Conservation (phyloP, 2,329 filamentous ascomycete genomes). For the Ophiostoma tasmaniense region DNA sequence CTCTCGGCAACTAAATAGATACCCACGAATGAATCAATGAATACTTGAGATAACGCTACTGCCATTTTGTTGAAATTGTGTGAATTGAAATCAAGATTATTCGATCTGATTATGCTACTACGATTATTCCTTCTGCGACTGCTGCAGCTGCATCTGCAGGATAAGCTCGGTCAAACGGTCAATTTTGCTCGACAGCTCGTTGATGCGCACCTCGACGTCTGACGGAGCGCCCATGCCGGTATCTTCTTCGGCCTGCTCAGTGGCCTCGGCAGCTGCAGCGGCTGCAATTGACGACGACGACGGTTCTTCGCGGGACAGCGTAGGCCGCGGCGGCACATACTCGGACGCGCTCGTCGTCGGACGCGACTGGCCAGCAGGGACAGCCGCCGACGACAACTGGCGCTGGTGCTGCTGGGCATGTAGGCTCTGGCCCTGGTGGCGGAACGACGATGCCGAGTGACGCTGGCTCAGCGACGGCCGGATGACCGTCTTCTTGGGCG, state of each 20-base stretch:
- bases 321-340: slow-evolving; percentile 2
- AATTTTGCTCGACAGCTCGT: slow-evolving; percentile 49
- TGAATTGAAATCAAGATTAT: too few relatives aligned
- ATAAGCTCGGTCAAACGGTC: slow-evolving; percentile 48
- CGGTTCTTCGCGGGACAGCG: slow-evolving; percentile 3
- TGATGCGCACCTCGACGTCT: slow-evolving; percentile 36
- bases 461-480: slow-evolving; percentile 12
- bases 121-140: neutral
- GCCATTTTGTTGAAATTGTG: too few relatives aligned
- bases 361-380: slow-evolving; percentile 9
- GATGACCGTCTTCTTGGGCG: slow-evolving; percentile 14
- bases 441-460: slow-evolving; percentile 11
- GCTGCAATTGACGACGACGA: neutral
- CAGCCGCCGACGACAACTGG: neutral
- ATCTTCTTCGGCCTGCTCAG: slow-evolving; percentile 18
- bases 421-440: slow-evolving; percentile 5
- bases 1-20: neutral
- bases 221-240: slow-evolving; percentile 20
- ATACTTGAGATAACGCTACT: neutral
- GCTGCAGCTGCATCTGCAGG: slow-evolving; percentile 32
- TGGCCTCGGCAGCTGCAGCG: neutral
- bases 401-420: neutral
- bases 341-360: slow-evolving; percentile 15
- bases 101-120: neutral
- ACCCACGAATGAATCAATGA: neutral